These are phyloP conservation scores for Xylaria curta DNA, from an alignment of 495 filamentous ascomycete species.

Conservation along the genomic window DNA sequence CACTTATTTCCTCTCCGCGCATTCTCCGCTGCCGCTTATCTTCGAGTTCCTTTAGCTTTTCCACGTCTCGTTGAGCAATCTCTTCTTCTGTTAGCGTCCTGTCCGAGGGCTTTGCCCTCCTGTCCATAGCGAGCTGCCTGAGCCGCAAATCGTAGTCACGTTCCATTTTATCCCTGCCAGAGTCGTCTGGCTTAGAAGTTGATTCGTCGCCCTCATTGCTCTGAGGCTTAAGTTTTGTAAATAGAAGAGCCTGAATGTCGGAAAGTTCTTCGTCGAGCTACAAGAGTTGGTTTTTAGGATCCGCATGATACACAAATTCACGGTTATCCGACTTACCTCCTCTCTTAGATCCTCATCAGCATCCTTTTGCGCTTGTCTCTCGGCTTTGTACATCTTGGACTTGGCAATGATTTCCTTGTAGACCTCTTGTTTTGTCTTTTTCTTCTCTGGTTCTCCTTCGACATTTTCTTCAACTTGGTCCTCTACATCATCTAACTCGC, in stretches of 20 bases:
- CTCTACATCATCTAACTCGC: constrained; percentile 49
- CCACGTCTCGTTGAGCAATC: constrained; percentile 73
- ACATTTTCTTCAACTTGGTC: constrained; percentile 53
- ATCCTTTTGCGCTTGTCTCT: constrained; percentile 90
- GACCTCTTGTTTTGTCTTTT: constrained; percentile 93
- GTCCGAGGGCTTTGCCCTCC: constrained; percentile 81
- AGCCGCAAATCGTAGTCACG: constrained; percentile 85
- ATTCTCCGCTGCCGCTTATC: constrained; percentile 75
- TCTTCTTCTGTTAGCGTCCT: constrained; percentile 93
- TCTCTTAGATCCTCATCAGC: constrained; percentile 92
- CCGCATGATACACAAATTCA: constrained; percentile 51
- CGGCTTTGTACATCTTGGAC: constrained; percentile 92
- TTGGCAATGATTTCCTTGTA: constrained; percentile 98
- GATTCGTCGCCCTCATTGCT: constrained; percentile 55
- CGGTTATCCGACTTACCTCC: constrained; percentile 41
- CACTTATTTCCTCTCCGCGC: constrained; percentile 66
- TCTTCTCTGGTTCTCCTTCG: constrained; percentile 70
- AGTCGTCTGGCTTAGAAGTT: constrained; percentile 63
- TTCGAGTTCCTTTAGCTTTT: constrained; percentile 78
- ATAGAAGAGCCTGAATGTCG: constrained; percentile 77
- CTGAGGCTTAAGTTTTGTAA: constrained; percentile 37
- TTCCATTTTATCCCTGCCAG: constrained; percentile 65
- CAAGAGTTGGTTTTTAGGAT: background rate
- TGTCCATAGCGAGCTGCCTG: constrained; percentile 80
- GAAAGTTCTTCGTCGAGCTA: constrained; percentile 69